Evolutionary conservation across 345 rosid genomes (phyloP).

Genomic region (Rhizophora apiculata): DNA sequence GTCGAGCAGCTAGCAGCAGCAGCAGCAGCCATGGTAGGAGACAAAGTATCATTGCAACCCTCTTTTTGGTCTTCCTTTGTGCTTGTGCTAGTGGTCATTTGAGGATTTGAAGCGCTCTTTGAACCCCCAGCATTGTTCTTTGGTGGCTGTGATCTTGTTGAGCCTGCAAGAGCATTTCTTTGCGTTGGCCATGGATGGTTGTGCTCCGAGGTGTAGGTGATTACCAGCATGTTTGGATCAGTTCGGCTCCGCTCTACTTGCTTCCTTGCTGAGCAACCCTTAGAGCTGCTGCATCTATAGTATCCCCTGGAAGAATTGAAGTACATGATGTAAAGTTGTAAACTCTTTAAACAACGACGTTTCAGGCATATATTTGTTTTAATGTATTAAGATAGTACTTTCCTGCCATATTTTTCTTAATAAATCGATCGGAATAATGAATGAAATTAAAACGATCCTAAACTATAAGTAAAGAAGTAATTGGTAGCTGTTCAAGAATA

Average conservation of each 20-base stretch:
- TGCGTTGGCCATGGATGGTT: constrained; percentile 63
- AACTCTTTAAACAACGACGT: too few species aligned
- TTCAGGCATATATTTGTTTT: too few species aligned
- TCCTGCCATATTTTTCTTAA: too few species aligned
- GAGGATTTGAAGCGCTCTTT: neutral
- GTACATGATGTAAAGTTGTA: neutral
- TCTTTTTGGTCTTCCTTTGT: constrained; percentile 20
- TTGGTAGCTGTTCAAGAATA: too few species aligned
- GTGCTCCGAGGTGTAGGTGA: constrained; percentile 94
- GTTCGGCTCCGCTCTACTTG: constrained; percentile 97
- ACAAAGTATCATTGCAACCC: constrained; percentile 12
- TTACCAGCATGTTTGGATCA: constrained; percentile 95
- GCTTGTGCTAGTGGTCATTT: too few species aligned
- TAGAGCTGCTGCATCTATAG: constrained; percentile 94
- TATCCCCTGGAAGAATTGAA: constrained; percentile 56
- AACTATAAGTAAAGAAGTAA: too few species aligned
- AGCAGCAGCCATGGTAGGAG: constrained; percentile 6
- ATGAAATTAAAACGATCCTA: too few species aligned
- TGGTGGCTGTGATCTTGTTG: constrained; percentile 24
- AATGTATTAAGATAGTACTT: too few species aligned
- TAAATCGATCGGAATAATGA: too few species aligned
- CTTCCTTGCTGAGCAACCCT: constrained; percentile 94
- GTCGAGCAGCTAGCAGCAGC: constrained; percentile 5
- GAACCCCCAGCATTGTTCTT: constrained; percentile 8
- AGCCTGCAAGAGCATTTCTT: constrained; percentile 23